phyloP scores from a whole-genome alignment of 116 monocot species.

The Cymodocea nodosa region DNA sequence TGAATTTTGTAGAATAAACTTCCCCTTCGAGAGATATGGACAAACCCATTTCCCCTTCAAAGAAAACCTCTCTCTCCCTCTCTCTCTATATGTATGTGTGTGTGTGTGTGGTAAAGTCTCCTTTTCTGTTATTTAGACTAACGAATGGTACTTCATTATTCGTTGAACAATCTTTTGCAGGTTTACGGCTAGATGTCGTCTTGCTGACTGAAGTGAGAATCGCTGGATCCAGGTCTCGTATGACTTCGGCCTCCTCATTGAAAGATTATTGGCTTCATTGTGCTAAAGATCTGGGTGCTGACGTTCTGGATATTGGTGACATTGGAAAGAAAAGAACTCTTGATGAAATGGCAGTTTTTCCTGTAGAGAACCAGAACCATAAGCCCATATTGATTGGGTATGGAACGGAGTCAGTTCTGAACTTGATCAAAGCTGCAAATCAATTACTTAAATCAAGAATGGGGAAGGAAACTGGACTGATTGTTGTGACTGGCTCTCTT shows the following conservation, averaged over 20 bases:
- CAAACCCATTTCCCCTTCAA: too few relatives aligned
- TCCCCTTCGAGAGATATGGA: too few relatives aligned
- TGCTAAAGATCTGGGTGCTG: constrained; percentile 28
- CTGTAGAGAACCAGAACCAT: constrained; percentile 2
- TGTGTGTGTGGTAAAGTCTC: too few relatives aligned
- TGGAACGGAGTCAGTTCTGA: constrained; percentile 12
- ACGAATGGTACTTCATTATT: too few relatives aligned
- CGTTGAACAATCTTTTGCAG: constrained; percentile 16
- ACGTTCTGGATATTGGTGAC: constrained; percentile 30
- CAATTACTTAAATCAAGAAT: constrained; percentile 29
- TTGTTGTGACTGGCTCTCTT: constrained; percentile 80
- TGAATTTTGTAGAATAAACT: too few relatives aligned
- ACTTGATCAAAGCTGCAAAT: constrained; percentile 30
- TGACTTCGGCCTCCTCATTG: constrained; percentile 36
- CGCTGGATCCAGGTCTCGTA: constrained; percentile 53
- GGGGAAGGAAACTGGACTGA: constrained; percentile 15
- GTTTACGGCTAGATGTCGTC: constrained; percentile 43
- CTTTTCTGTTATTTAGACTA: too few relatives aligned
- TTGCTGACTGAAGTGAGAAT: constrained; percentile 64
- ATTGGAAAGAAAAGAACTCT: constrained; percentile 2
- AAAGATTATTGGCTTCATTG: constrained; percentile 53
- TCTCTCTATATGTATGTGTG: too few relatives aligned
- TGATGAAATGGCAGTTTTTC: neutral
- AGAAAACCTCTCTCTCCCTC: too few relatives aligned
- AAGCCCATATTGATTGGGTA: constrained; percentile 20